Evolutionary conservation across 345 rosid species (phyloP).

Genomic region (Melaleuca alternifolia): DNA sequence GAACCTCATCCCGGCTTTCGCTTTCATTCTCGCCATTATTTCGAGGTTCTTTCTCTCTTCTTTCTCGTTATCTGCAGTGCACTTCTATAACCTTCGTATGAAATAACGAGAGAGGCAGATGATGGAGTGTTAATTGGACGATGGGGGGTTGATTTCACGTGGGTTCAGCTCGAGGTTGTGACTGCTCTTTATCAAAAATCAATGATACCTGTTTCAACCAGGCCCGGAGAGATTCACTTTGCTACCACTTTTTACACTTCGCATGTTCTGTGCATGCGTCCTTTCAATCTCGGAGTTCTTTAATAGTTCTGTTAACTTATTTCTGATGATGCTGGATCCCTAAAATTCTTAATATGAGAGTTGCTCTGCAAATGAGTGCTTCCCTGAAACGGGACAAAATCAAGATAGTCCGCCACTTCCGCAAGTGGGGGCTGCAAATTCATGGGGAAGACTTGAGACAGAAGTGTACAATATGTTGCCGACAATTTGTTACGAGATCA

Average conservation of each 20-base stretch:
- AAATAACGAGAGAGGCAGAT: not conserved
- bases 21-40: conserved; percentile 34
- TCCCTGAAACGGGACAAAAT: not conserved
- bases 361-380: not conserved
- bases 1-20: conserved; percentile 36
- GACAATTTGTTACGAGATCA: not conserved
- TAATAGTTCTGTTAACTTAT: not conserved
- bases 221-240: not conserved
- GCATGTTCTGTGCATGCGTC: not conserved
- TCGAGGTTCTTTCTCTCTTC: conserved; percentile 20
- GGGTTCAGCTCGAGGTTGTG: not conserved
- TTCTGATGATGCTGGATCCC: not conserved
- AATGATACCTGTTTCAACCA: not conserved
- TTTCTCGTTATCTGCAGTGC: not conserved
- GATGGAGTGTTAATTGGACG: not conserved
- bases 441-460: not conserved
- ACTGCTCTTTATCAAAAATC: not conserved
- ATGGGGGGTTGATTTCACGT: not conserved
- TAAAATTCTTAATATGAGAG: not conserved
- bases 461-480: not conserved
- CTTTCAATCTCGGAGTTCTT: not conserved
- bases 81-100: not conserved
- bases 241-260: not conserved
- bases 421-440: not conserved
- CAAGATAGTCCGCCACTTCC: not conserved